Percentiles rank a stretch among this genome's conserved stretches.
These are phyloP conservation scores for Phytopythium boreale DNA, from an alignment of 352 stramenopile genomes.

Conservation along the genomic window DNA sequence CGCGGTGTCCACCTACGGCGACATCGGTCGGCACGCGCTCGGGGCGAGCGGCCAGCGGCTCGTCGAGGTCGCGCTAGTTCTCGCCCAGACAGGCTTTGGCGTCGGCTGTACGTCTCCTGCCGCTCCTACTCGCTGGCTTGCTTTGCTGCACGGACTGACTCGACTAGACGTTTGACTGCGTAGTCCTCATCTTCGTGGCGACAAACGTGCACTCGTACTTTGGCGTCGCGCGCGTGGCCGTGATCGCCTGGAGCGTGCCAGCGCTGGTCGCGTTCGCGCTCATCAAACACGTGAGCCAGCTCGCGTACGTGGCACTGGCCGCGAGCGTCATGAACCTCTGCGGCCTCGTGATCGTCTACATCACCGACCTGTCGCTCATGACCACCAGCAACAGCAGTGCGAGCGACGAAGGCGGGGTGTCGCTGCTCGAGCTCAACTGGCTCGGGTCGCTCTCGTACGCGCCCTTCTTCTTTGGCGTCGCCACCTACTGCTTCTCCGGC, in stretches of 20 bases:
- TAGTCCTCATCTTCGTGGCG: conserved; percentile 91
- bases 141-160: too few species aligned
- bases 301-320: conserved; percentile 86
- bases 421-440: conserved; percentile 46
- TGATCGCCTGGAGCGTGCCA: conserved; percentile 54
- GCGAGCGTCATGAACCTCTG: conserved; percentile 89
- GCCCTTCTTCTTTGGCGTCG: conserved; percentile 87
- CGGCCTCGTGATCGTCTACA: conserved; percentile 81
- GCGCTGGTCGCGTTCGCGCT: conserved; percentile 76
- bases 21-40: conserved; percentile 81
- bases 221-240: conserved; percentile 40
- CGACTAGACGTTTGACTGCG: too few species aligned
- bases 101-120: conserved; percentile 61
- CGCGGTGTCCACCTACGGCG: conserved; percentile 68
- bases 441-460: conserved; percentile 55
- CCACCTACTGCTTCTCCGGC: conserved; percentile 90
- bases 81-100: conserved; percentile 88
- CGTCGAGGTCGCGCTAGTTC: conserved; percentile 82
- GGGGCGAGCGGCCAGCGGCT: conserved; percentile 63
- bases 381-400: neutral
- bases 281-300: conserved; percentile 82
- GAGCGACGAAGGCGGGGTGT: neutral
- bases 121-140: too few species aligned
- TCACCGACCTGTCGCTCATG: conserved; percentile 78
- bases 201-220: conserved; percentile 82